Percentiles rank a stretch among this genome's conserved stretches.
Conservation (phyloP, 768 basidiomycete genomes). For the Kwoniella newhampshirensis region DNA sequence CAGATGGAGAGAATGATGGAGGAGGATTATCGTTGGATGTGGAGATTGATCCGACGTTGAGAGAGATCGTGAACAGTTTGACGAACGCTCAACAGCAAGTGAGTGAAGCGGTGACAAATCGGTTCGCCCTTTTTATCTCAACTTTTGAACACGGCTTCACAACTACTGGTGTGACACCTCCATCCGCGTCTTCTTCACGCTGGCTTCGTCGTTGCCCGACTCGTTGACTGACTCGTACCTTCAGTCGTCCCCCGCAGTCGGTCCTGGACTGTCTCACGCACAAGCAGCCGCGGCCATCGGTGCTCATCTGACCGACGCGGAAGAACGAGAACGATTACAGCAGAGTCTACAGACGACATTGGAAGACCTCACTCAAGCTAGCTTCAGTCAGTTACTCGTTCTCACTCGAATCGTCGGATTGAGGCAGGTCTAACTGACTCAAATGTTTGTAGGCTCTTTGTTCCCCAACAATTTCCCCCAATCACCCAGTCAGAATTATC, state of each 20-base stretch:
- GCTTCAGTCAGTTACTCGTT: slow-evolving; percentile 19
- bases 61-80: slow-evolving; percentile 48
- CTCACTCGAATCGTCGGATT: background rate
- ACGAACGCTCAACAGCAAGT: slow-evolving; percentile 47
- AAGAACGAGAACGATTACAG: slow-evolving; percentile 32
- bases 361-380: slow-evolving; percentile 30
- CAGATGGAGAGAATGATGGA: background rate
- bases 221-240: background rate
- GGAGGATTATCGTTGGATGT: slow-evolving; percentile 14
- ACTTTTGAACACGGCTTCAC: background rate
- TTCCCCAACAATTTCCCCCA: slow-evolving; percentile 20
- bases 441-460: slow-evolving; percentile 15
- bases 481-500: slow-evolving; percentile 7
- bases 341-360: slow-evolving; percentile 30
- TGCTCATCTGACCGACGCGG: slow-evolving; percentile 30
- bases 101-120: no score
- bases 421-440: background rate
- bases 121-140: background rate
- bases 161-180: no score
- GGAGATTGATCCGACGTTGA: slow-evolving; percentile 44
- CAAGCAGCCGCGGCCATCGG: slow-evolving; percentile 31
- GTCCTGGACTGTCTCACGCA: slow-evolving; percentile 20
- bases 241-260: slow-evolving; percentile 10
- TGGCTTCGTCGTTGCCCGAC: background rate
- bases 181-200: no score